These are phyloP conservation scores for Neurospora sp. DNA, from an alignment of 2,329 filamentous ascomycete genomes.

Conservation along the genomic window DNA sequence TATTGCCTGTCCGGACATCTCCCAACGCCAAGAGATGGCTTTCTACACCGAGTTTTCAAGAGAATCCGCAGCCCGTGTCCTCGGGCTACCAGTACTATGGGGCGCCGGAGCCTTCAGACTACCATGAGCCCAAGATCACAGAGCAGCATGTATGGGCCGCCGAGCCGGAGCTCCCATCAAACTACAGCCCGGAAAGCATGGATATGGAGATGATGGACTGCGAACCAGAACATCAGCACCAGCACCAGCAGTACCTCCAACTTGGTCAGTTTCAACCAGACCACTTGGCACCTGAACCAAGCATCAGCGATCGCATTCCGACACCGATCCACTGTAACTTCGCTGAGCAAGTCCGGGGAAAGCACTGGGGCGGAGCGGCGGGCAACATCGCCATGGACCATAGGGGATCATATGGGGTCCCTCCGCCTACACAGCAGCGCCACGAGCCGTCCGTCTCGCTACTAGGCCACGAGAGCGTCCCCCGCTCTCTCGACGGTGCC, in stretches of 20 bases:
- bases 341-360: slow-evolving; percentile 44
- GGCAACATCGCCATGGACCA: slow-evolving; percentile 15
- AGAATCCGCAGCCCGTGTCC: slow-evolving; percentile 7
- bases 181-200: slow-evolving; percentile 1
- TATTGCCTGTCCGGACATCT: slow-evolving; percentile 16
- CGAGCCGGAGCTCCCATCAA: slow-evolving; percentile 16
- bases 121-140: slow-evolving; percentile 18
- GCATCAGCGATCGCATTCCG: slow-evolving; percentile 39
- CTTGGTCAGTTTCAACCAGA: slow-evolving; percentile 25
- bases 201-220: slow-evolving; percentile 42
- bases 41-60: slow-evolving; percentile 11
- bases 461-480: slow-evolving; percentile 28
- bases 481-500: slow-evolving; percentile 35
- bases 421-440: background rate
- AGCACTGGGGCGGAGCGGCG: slow-evolving; percentile 33
- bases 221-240: slow-evolving; percentile 7
- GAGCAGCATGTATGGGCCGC: slow-evolving; percentile 15
- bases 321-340: slow-evolving; percentile 52
- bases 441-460: background rate
- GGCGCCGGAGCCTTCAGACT: slow-evolving; percentile 18
- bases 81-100: slow-evolving; percentile 6
- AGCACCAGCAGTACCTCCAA: slow-evolving; percentile 16
- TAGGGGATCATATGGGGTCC: background rate
- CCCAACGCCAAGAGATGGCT: slow-evolving; percentile 15
- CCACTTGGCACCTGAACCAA: slow-evolving; percentile 16